A percentile compares a stretch with the other conserved stretches of the same genome.
These are phyloP conservation scores for Leonotis leonurus DNA, from an alignment of 257 asterid genomes.

Conservation along the genomic window DNA sequence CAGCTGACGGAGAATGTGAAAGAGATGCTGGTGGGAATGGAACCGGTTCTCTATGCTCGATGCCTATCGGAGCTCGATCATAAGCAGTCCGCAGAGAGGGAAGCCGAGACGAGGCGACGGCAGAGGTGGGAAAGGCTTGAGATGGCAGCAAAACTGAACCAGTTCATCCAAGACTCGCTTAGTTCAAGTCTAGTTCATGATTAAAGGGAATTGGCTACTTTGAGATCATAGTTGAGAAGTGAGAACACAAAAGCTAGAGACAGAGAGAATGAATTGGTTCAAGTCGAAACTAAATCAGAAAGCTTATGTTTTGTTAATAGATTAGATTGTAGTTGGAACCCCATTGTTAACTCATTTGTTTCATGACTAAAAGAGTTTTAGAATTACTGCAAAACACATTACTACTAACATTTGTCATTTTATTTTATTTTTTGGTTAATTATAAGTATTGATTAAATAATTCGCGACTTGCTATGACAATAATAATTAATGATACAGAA, in stretches of 20 bases:
- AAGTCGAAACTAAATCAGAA: no score
- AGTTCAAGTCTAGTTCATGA: not conserved
- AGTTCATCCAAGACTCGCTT: constrained; percentile 11
- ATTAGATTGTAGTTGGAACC: no score
- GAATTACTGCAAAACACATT: no score
- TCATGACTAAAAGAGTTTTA: no score
- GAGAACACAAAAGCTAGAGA: not conserved
- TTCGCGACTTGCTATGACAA: no score
- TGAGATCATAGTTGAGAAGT: not conserved
- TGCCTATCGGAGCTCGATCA: constrained; percentile 44
- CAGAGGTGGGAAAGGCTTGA: constrained; percentile 57
- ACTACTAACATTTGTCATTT: no score
- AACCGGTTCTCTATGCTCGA: constrained; percentile 46
- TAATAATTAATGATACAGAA: constrained; percentile 13
- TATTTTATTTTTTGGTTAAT: no score
- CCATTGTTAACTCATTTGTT: no score
- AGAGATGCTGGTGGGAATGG: constrained; percentile 63
- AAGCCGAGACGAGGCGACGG: constrained; percentile 36
- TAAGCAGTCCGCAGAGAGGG: constrained; percentile 18
- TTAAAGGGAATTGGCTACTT: not conserved
- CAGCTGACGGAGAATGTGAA: constrained; percentile 64
- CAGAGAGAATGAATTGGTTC: not conserved
- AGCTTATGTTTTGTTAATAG: not conserved
- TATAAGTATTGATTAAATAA: no score
- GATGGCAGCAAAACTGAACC: constrained; percentile 35